phyloP scores from a whole-genome alignment of 164 flowering plant genomes.

The Aristolochia californica region DNA sequence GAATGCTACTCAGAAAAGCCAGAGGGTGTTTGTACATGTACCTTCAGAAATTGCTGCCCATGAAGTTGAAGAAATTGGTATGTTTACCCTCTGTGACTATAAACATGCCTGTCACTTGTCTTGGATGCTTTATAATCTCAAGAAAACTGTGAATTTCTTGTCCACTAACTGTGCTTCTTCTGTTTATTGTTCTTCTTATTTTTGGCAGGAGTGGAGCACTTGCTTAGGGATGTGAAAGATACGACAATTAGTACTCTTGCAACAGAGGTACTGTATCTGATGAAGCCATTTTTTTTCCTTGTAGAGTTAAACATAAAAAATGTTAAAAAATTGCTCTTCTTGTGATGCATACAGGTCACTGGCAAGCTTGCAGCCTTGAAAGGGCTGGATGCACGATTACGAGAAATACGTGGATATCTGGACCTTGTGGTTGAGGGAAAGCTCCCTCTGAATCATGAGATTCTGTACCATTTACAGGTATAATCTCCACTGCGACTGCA shows the following conservation, averaged over 20 bases:
- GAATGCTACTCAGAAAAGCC: slow-evolving; percentile 99
- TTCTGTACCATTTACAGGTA: slow-evolving; percentile 88
- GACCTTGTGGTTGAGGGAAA: slow-evolving; percentile 86
- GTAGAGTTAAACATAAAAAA: not conserved
- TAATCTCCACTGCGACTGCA: not conserved
- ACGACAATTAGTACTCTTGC: slow-evolving; percentile 96
- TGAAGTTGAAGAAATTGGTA: slow-evolving; percentile 99
- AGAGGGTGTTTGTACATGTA: slow-evolving; percentile 94
- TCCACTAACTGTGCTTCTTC: not conserved
- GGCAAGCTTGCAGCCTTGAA: slow-evolving; percentile 86
- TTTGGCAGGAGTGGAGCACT: slow-evolving; percentile 83
- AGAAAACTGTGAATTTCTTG: not conserved
- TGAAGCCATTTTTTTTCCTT: not conserved
- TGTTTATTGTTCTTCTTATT: too few species aligned
- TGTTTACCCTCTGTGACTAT: slow-evolving; percentile 4
- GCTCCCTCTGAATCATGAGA: slow-evolving; percentile 90
- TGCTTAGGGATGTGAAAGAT: slow-evolving; percentile 96
- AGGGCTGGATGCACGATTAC: slow-evolving; percentile 80
- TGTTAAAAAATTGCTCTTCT: too few species aligned
- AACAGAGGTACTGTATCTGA: slow-evolving; percentile 53
- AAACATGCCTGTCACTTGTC: not conserved
- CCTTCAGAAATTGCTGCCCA: slow-evolving; percentile 98
- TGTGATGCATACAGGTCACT: slow-evolving; percentile 40
- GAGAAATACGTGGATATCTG: slow-evolving; percentile 76
- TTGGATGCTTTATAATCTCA: not conserved